Evolutionary conservation across 106 monocot species (phyloP).

Genomic region (Dioscorea alata): DNA sequence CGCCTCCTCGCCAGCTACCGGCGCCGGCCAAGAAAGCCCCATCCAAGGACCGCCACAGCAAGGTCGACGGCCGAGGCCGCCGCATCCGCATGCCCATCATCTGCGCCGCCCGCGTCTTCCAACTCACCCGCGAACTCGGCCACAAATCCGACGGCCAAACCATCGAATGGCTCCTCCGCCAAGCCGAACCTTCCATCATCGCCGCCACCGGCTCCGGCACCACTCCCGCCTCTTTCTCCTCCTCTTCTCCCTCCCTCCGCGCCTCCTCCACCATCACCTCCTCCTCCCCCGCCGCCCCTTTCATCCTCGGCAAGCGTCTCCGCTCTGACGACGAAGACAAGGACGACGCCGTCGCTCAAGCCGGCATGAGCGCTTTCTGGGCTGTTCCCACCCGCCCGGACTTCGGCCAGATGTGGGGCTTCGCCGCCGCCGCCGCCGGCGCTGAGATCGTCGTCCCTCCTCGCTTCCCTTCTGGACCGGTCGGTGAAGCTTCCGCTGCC

Average conservation of each 20-base stretch:
- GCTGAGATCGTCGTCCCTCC: constrained; percentile 23
- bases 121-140: constrained; percentile 80
- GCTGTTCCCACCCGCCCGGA: constrained; percentile 33
- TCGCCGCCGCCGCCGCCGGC: constrained; percentile 28
- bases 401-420: constrained; percentile 56
- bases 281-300: constrained; percentile 24
- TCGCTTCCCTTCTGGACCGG: background rate
- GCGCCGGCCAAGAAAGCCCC: constrained; percentile 45
- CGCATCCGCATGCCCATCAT: constrained; percentile 88
- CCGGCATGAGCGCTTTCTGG: constrained; percentile 36
- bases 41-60: constrained; percentile 78
- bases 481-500: constrained; percentile 49
- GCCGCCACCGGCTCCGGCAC: constrained; percentile 78
- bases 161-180: constrained; percentile 78
- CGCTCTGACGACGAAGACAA: constrained; percentile 21
- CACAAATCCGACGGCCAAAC: constrained; percentile 92
- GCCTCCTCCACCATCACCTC: background rate
- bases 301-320: constrained; percentile 50
- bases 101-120: constrained; percentile 81
- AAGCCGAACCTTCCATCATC: constrained; percentile 69
- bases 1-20: background rate
- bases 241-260: constrained; percentile 12
- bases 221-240: constrained; percentile 56
- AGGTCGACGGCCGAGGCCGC: constrained; percentile 78
- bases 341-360: background rate